phyloP scores from a whole-genome alignment of 441 rosid species.

The Capsella rubella region DNA sequence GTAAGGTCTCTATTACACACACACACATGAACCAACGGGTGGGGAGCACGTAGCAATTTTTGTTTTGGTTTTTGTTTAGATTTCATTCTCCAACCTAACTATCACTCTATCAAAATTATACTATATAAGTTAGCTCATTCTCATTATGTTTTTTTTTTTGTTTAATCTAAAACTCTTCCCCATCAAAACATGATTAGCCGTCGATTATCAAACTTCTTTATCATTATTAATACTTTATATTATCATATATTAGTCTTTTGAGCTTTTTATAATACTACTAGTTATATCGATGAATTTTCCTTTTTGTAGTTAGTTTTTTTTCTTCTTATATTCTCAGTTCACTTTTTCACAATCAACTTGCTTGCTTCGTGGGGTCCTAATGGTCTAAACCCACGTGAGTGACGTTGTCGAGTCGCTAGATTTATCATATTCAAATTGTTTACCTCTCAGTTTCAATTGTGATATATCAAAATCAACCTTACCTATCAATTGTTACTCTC shows the following conservation, averaged over 20 bases:
- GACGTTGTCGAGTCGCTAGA: constrained; percentile 46
- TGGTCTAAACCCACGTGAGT: constrained; percentile 43
- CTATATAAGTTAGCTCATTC: not conserved
- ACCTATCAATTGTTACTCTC: not conserved
- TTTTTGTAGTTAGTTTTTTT: not conserved
- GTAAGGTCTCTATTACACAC: too few species aligned
- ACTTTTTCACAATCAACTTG: constrained; percentile 46
- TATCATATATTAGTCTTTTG: not conserved
- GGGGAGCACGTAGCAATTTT: constrained; percentile 15
- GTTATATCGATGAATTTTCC: too few species aligned
- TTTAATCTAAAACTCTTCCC: not conserved
- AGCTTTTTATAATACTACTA: too few species aligned
- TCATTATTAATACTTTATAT: not conserved
- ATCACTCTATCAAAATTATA: constrained; percentile 22
- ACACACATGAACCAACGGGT: constrained; percentile 3
- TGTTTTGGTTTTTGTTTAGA: constrained; percentile 28
- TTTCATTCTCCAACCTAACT: constrained; percentile 41
- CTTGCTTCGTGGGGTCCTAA: constrained; percentile 33
- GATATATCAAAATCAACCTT: not conserved
- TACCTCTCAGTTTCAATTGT: not conserved
- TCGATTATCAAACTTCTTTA: constrained; percentile 2
- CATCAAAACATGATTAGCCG: constrained; percentile 5
- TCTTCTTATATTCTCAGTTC: constrained; percentile 27
- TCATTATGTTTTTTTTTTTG: constrained; percentile 1
- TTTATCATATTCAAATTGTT: constrained; percentile 26